A percentile compares a stretch with the other conserved stretches of the same genome.
Evolutionary conservation across 2,329 filamentous ascomycete genomes (phyloP).

Genomic region (Fusarium brevicatenulatum): DNA sequence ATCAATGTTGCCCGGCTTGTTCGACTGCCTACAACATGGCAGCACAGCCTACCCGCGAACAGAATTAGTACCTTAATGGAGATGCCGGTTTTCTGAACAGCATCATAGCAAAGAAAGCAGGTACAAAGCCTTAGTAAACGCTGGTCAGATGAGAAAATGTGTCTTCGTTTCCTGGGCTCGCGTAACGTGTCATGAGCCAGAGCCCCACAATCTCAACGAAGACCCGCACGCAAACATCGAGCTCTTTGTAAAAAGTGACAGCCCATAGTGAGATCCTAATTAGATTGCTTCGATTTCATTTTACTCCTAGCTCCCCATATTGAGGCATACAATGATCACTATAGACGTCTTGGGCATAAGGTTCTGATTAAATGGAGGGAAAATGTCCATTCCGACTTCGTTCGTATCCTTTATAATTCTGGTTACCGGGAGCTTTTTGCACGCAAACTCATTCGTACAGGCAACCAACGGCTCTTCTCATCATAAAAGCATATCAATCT

Average conservation of each 20-base stretch:
- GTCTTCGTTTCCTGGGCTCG: neutral
- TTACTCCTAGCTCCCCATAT: rapidly evolving
- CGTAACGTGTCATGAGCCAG: neutral
- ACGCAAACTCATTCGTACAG: rapidly evolving
- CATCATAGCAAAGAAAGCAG: rapidly evolving
- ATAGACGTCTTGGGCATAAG: no score
- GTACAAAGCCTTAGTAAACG: neutral
- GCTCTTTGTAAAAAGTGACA: rapidly evolving
- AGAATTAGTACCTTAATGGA: rapidly evolving
- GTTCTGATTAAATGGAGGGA: rapidly evolving
- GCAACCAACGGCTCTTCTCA: neutral
- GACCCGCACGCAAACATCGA: no score
- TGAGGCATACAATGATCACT: neutral
- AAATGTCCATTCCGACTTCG: no score
- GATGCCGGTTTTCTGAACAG: rapidly evolving
- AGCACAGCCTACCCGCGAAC: rapidly evolving
- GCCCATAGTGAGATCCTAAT: neutral
- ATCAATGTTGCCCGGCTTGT: rapidly evolving
- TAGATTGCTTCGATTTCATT: rapidly evolving
- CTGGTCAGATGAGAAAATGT: neutral
- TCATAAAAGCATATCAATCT: rapidly evolving
- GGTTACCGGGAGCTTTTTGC: no score
- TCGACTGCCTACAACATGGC: neutral
- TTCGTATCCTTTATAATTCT: no score
- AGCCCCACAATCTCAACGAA: neutral